These are phyloP conservation scores for Pelargonium exstipulatum DNA, from an alignment of 441 rosid genomes.

Conservation along the genomic window DNA sequence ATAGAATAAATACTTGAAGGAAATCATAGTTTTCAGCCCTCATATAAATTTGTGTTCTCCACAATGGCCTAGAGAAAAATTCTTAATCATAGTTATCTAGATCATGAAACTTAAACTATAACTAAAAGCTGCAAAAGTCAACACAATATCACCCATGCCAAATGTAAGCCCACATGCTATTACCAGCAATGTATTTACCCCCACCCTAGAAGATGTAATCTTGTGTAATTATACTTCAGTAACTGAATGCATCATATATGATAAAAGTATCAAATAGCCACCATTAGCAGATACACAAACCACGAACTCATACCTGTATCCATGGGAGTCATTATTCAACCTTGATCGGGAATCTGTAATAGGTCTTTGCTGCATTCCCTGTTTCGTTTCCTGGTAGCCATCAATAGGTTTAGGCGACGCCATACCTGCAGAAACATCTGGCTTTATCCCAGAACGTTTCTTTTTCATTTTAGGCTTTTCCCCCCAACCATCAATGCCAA, in stretches of 20 bases:
- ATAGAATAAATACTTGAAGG: neutral
- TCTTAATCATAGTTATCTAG: neutral
- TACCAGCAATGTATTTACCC: neutral
- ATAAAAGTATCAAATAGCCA: slow-evolving; percentile 13
- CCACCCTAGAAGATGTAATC: neutral
- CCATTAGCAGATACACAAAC: slow-evolving; percentile 9
- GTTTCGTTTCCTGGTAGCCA: slow-evolving; percentile 70
- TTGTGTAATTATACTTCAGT: too few relatives aligned
- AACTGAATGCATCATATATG: neutral
- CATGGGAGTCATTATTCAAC: slow-evolving; percentile 69
- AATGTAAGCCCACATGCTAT: neutral
- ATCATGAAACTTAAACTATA: neutral
- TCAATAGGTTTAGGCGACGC: slow-evolving; percentile 53
- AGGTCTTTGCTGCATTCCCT: slow-evolving; percentile 63
- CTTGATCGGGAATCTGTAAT: slow-evolving; percentile 59
- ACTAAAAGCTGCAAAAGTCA: neutral
- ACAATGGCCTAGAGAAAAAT: neutral
- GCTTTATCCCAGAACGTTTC: slow-evolving; percentile 87
- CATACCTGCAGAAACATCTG: slow-evolving; percentile 59
- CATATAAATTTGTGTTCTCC: neutral
- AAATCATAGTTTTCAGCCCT: neutral
- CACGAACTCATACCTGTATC: slow-evolving; percentile 53
- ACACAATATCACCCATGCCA: too few relatives aligned
- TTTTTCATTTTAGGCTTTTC: slow-evolving; percentile 95
- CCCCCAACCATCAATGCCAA: slow-evolving; percentile 79